Conservation (phyloP, 495 filamentous ascomycete genomes). For the Hypoxylon perforatum region DNA sequence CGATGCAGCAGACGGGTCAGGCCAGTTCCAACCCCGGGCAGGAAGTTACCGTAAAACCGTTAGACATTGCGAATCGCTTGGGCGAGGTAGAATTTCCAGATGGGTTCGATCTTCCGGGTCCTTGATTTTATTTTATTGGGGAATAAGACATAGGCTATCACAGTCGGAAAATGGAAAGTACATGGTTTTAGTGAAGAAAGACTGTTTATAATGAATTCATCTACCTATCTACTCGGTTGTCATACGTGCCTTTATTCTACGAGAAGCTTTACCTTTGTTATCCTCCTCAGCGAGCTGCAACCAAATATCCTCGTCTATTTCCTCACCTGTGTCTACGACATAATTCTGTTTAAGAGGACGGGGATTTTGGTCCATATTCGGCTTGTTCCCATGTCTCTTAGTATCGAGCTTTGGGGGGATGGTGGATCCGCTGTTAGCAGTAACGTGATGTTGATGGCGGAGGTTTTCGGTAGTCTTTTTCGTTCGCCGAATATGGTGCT, state of each 20-base stretch:
- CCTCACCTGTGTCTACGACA: background rate
- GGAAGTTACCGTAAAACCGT: conserved; percentile 16
- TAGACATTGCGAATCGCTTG: conserved; percentile 39
- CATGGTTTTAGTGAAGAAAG: background rate
- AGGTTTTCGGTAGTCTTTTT: conserved; percentile 1
- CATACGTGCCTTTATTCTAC: conserved; percentile 16
- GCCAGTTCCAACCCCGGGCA: conserved; percentile 1
- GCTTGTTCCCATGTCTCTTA: background rate
- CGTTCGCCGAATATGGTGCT: conserved; percentile 22
- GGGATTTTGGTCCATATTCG: background rate
- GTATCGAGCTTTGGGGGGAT: background rate
- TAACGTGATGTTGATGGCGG: background rate
- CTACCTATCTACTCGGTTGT: conserved; percentile 1
- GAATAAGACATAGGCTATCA: no score
- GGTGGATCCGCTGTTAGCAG: background rate
- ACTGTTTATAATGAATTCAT: conserved; percentile 9
- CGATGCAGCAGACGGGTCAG: conserved; percentile 29
- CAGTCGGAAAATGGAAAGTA: background rate
- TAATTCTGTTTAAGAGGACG: background rate
- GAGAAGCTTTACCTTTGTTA: background rate
- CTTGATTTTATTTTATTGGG: background rate
- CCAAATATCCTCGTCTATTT: conserved; percentile 32
- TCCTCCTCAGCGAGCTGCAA: conserved; percentile 19
- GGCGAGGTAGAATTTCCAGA: conserved; percentile 43
- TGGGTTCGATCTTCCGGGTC: conserved; percentile 21